Evolutionary conservation across 1,139 yeast genomes (phyloP).

Genomic region (Suhomyces bribrorum): DNA sequence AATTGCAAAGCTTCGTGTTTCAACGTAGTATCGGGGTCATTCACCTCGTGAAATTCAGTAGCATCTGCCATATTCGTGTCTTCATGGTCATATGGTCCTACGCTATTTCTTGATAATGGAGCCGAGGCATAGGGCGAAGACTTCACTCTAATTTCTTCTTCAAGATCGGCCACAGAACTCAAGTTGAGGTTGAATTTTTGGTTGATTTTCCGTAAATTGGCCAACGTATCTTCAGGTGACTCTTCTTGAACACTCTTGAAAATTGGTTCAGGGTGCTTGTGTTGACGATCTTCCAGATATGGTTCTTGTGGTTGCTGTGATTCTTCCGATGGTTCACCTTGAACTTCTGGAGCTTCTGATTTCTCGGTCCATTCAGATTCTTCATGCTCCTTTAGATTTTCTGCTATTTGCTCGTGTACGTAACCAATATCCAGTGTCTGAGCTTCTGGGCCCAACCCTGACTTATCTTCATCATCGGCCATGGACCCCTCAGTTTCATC

Average conservation of each 20-base stretch:
- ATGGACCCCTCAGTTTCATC: conserved; percentile 33
- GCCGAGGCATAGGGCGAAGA: conserved; percentile 13
- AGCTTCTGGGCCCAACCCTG: not conserved
- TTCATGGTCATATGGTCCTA: not conserved
- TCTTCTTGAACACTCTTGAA: conserved; percentile 38
- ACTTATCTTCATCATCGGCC: conserved; percentile 25
- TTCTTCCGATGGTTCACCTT: too few relatives aligned
- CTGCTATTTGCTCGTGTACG: too few relatives aligned
- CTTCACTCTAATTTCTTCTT: conserved; percentile 18
- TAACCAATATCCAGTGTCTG: too few relatives aligned
- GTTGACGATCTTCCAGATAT: not conserved
- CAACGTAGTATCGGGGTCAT: not conserved
- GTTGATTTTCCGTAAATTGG: conserved; percentile 34
- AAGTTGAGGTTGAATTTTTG: conserved; percentile 34
- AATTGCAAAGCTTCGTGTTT: not conserved
- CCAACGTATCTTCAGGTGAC: conserved; percentile 31
- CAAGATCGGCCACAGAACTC: conserved; percentile 32
- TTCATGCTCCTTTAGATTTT: too few relatives aligned
- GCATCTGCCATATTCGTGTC: not conserved
- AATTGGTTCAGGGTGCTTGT: conserved; percentile 18
- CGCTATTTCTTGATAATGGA: not conserved
- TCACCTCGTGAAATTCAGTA: not conserved
- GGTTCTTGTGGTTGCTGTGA: not conserved
- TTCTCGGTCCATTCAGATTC: too few relatives aligned
- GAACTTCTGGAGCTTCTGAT: too few relatives aligned